Percentiles rank a stretch among this genome's conserved stretches.
Conservation (phyloP, 2,329 filamentous ascomycete genomes). For the Byssochlamys sp. region DNA sequence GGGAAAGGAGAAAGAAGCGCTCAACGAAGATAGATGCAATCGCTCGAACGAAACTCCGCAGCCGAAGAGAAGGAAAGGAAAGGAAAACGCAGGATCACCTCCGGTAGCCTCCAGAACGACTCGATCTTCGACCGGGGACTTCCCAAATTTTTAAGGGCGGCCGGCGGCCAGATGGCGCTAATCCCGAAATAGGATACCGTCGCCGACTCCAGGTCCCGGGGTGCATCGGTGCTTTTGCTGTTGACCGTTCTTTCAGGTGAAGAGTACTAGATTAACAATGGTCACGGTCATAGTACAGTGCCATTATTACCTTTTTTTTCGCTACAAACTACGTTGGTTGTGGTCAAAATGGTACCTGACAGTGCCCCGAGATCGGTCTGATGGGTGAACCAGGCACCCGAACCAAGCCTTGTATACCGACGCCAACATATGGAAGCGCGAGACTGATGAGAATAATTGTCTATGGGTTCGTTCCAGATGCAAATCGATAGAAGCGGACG, state of each 20-base stretch:
- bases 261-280: not conserved
- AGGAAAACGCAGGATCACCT: slow-evolving; percentile 1
- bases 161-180: not conserved
- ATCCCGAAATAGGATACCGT: not conserved
- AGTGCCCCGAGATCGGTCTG: too few species aligned
- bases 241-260: not conserved
- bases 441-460: not conserved
- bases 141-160: not conserved
- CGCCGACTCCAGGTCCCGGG: not conserved
- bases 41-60: slow-evolving; percentile 1
- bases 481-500: not conserved
- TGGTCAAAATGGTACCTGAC: not conserved
- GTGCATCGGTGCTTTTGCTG: not conserved
- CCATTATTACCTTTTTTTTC: not conserved
- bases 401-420: not conserved
- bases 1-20: not conserved
- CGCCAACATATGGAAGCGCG: not conserved
- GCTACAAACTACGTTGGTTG: not conserved
- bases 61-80: slow-evolving; percentile 8
- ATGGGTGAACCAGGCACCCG: not conserved
- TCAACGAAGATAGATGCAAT: not conserved
- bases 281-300: not conserved
- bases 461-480: not conserved
- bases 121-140: not conserved
- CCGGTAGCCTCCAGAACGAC: not conserved